Conservation (phyloP, 257 asterid species). For the Solanum ossicruentum region DNA sequence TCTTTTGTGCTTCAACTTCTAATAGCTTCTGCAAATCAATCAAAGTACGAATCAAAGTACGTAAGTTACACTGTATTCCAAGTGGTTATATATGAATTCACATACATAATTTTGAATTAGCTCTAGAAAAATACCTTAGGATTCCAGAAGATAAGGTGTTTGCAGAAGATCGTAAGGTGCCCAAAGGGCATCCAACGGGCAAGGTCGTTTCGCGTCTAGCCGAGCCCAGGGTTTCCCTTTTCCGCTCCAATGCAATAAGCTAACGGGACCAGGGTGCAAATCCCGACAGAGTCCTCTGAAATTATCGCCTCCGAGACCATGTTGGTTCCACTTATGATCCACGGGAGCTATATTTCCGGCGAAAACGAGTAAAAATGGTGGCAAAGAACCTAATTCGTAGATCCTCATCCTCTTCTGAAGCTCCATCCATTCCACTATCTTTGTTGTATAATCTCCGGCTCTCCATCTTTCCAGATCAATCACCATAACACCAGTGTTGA, state of each 20-base stretch:
- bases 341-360: slow-evolving; percentile 33
- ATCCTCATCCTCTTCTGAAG: slow-evolving; percentile 32
- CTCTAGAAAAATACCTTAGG: slow-evolving; percentile 3
- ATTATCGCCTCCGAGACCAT: slow-evolving; percentile 35
- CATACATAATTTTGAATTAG: too few relatives aligned
- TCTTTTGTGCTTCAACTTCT: background rate
- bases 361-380: slow-evolving; percentile 33
- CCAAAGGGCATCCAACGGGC: slow-evolving; percentile 43
- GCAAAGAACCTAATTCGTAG: slow-evolving; percentile 29
- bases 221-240: slow-evolving; percentile 43
- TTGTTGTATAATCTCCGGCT: slow-evolving; percentile 14
- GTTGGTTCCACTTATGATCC: slow-evolving; percentile 35
- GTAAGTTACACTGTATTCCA: background rate
- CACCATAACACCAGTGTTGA: slow-evolving; percentile 36
- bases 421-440: slow-evolving; percentile 34
- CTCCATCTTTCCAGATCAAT: slow-evolving; percentile 31
- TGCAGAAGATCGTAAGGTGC: slow-evolving; percentile 34
- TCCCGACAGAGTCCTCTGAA: slow-evolving; percentile 26
- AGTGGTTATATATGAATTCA: too few relatives aligned
- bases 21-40: background rate
- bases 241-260: slow-evolving; percentile 40
- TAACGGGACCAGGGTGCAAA: slow-evolving; percentile 30
- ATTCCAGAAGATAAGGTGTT: slow-evolving; percentile 16
- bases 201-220: slow-evolving; percentile 23
- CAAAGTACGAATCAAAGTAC: background rate